Base-by-base conservation (phyloP, 345 rosid genomes). In the Linum usitatissimum region DNA sequence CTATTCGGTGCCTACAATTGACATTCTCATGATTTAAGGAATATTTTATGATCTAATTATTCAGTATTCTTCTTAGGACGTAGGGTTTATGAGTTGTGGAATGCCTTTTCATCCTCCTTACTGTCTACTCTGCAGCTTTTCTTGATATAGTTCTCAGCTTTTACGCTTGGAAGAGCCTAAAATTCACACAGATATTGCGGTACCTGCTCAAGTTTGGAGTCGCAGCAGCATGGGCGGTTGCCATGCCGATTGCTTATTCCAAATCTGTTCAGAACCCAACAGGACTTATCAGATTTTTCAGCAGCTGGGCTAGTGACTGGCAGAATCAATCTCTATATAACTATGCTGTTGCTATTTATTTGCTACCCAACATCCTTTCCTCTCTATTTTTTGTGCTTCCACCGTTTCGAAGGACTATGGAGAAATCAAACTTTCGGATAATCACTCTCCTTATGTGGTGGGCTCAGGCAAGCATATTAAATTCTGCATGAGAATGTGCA, bases 401-500 rank as follows among this genome's bases (percentile, higher is more conserved):
- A 65, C 81, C 80, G 66, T 36, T 90, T 53, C 83, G 97, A 76
- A 83, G 84, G 71, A 64, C 66, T 39, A 86, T 87, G 92, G 99
- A 93, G 83, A 83, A 80, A 53, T 93, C 99, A 57, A 93, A 91
- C 70, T 78, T 74, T 81, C 75, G 77, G 63, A 83, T 89, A 62
- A 56, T 86, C 62, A 93, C 92, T 65, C 63, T 90, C 60, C 59
- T 88, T 60, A 84, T 90, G 92, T 93, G 99, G 99, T 93, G 99
- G 97, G 86, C 99, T 65, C 99, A 90, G 90, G 99, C 71, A 84
- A 80, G 86, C 69, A 67, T 74, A 23, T 14, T 30, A 49, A 59
- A 31, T 34, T 53, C 12, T 39, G 38, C 8, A 7, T 59, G 18
- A 64, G n/a, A 57, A n/a, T 48, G 18, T 40, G 13, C 30, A 39